Evolutionary conservation across 257 asterid genomes (phyloP), one percentile per base, ranked within the genome.

Genomic region (Lantana camara): DNA sequence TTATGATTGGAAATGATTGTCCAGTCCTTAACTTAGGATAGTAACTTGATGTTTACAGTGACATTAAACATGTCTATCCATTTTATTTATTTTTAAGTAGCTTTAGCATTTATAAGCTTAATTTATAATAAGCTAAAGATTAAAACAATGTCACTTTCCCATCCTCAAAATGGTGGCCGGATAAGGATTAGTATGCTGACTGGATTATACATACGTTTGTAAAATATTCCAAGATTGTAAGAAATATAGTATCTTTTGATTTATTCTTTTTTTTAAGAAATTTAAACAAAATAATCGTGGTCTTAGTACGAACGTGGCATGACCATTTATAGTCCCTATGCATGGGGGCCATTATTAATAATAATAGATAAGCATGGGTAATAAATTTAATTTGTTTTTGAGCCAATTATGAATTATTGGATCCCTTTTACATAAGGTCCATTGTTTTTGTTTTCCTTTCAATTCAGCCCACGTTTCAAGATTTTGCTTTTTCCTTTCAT

Each of bases 131-230:
- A n/a, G n/a, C n/a, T n/a, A n/a, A n/a, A n/a, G n/a, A n/a, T n/a
- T n/a, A n/a, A n/a, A n/a, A n/a, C n/a, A n/a, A n/a, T n/a, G 35
- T 30, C 35, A 30, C 4, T 30, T 30, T 30, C n/a, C n/a, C n/a
- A n/a, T n/a, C n/a, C n/a, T n/a, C n/a, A n/a, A n/a, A n/a, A n/a
- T n/a, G n/a, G n/a, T n/a, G n/a, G n/a, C n/a, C 6, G 65, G 74
- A 59, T 60, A 50, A 60, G 62, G 67, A 67, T 34, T 19, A 67
- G 17, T 3, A 29, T 17, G 64, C 47, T 66, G 64, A 66, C 57
- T 52, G 47, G 55, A 55, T 54, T 65, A 23, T 38, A 1, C 35
- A 30, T 30, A 30, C 35, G n/a, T n/a, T n/a, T n/a, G n/a, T n/a
- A n/a, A n/a, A n/a, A n/a, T n/a, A n/a, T n/a, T n/a, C n/a, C n/a